A percentile compares a stretch with the other conserved stretches of the same genome.
These are phyloP conservation scores for Trametes cingulata DNA, from an alignment of 768 basidiomycete genomes.

Conservation along the genomic window DNA sequence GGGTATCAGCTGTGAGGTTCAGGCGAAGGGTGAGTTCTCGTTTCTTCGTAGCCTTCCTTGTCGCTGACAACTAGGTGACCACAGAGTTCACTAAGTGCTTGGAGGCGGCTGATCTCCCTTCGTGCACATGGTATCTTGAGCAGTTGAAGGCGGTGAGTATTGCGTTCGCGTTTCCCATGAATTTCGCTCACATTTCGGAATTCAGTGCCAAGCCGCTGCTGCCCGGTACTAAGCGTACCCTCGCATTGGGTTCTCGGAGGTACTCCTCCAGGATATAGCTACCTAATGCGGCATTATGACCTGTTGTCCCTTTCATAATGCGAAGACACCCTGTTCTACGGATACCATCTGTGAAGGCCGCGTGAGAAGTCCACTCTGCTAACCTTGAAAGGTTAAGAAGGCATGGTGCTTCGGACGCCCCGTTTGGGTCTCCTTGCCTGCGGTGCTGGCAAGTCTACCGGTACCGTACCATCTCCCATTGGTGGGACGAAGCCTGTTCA, in stretches of 20 bases:
- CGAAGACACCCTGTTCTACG: neutral
- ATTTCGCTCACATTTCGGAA: conserved; percentile 10
- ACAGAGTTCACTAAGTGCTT: conserved; percentile 84
- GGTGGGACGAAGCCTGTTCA: neutral
- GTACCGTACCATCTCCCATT: neutral
- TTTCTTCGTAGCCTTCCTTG: neutral
- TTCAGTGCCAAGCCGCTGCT: conserved; percentile 76
- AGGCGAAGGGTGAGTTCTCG: conserved; percentile 68
- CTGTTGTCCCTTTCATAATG: neutral
- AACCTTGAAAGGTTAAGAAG: neutral
- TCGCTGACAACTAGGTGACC: neutral
- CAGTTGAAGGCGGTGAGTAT: conserved; percentile 81
- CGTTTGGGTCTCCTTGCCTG: neutral
- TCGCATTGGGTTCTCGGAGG: neutral
- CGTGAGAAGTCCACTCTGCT: neutral
- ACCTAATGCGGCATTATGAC: conserved; percentile 6
- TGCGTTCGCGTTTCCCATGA: neutral
- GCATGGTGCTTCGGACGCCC: neutral
- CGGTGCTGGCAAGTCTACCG: neutral
- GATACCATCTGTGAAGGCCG: neutral
- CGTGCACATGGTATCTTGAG: conserved; percentile 86
- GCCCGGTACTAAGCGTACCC: conserved; percentile 45
- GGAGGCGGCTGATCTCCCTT: conserved; percentile 75
- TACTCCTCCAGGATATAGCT: neutral
- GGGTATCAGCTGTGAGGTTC: conserved; percentile 65